Evolutionary conservation across 768 basidiomycete species (phyloP), one percentile per base, ranked within the genome.

Genomic region (Naganishia antarctica): DNA sequence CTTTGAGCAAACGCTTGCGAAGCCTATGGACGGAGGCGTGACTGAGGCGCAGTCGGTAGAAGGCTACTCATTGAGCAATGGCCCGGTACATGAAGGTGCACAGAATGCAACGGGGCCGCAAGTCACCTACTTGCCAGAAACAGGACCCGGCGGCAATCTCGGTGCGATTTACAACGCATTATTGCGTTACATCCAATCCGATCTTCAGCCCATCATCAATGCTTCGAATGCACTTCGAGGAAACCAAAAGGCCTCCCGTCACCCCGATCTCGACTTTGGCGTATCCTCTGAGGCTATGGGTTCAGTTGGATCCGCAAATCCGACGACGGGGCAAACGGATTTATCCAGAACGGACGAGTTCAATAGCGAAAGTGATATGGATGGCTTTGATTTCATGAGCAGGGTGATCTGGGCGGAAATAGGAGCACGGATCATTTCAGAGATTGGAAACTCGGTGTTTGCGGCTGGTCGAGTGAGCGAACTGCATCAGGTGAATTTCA

Each of bases 381-480:
- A 80, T 25, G 83, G 85, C 0, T 97, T 92, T 74, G 84, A 90
- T 66, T 86, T 98, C 59, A 83, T 97, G 81, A 84, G 87, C 0
- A 87, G 89, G 70, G 88, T 94, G 9, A 80, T 98, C 4, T 94
- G 91, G 89, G 86, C 86, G 11, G 91, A 93, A 77, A 78, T 94
- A 21, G 88, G 86, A 1, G 80, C 81, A 44, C 83, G 89, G 0
- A 84, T 99, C 50, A 86, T 89, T 82, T 85, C 87, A 65, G 90
- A 94, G 73, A 79, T 98, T 45, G 93, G 94, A 0, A 79, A 78
- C 23, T 78, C 85, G 8, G 84, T 98, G 1, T 99, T 98, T 75
- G 86, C 93, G n/a, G 88, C 87, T 2, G 96, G 96, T 15, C 83
- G 87, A 61, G 91, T 96, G 12, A 85, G 87, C 58, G 90, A 93